Conservation (phyloP, 2,329 filamentous ascomycete genomes). For the Orbilia blumenaviensis region DNA sequence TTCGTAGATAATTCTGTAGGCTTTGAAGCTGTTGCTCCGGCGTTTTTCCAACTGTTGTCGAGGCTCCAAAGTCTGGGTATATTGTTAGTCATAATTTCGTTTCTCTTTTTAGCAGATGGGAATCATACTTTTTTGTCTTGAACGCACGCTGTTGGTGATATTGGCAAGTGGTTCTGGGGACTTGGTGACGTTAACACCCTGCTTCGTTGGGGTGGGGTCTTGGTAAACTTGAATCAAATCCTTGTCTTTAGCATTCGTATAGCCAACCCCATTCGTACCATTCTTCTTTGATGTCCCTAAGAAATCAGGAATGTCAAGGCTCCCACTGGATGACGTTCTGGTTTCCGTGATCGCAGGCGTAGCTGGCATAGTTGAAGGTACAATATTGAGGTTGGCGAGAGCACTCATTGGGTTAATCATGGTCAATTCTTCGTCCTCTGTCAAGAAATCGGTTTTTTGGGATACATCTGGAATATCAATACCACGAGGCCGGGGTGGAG, state of each 20-base stretch:
- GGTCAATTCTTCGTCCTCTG: constrained; percentile 56
- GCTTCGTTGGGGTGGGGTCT: constrained; percentile 59
- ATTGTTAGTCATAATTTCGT: neutral
- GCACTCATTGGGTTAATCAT: constrained; percentile 56
- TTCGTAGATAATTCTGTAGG: constrained; percentile 51
- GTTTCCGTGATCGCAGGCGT: constrained; percentile 36
- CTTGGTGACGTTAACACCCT: constrained; percentile 11
- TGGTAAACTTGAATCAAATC: constrained; percentile 57
- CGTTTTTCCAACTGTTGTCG: constrained; percentile 33
- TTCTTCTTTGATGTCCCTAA: constrained; percentile 30
- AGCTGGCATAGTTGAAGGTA: neutral
- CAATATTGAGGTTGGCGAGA: constrained; percentile 45
- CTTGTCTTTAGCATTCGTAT: constrained; percentile 40
- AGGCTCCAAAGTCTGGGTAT: constrained; percentile 30
- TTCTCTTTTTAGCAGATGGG: no score
- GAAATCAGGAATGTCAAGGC: constrained; percentile 48
- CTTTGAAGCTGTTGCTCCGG: constrained; percentile 49
- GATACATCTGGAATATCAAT: constrained; percentile 48
- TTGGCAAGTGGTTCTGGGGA: constrained; percentile 40
- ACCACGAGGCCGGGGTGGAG: constrained; percentile 53
- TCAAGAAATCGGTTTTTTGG: constrained; percentile 49
- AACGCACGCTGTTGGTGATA: constrained; percentile 42
- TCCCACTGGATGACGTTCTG: constrained; percentile 5
- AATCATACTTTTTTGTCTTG: constrained; percentile 35
- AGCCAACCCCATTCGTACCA: constrained; percentile 18